Percentiles rank a stretch among this genome's conserved stretches.
phyloP scores from a whole-genome alignment of 768 basidiomycete genomes.

The Suillus lakei region DNA sequence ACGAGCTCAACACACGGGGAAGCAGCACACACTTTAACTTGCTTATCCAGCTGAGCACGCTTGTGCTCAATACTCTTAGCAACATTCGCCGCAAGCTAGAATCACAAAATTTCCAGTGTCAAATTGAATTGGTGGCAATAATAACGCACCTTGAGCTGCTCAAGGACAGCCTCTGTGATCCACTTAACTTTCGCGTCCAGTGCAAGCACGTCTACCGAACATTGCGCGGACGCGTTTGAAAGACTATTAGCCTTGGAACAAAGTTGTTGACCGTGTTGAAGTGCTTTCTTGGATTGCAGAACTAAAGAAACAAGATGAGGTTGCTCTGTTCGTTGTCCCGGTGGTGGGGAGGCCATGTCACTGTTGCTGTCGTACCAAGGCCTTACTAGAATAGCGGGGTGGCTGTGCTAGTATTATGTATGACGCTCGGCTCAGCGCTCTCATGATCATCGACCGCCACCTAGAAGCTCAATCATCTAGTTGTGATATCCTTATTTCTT shows the following conservation, averaged over 20 bases:
- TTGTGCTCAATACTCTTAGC: constrained; percentile 79
- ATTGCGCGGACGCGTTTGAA: constrained; percentile 68
- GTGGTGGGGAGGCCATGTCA: constrained; percentile 27
- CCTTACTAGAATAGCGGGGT: neutral
- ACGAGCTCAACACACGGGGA: neutral
- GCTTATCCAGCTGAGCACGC: constrained; percentile 59
- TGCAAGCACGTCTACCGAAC: constrained; percentile 72
- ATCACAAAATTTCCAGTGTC: neutral
- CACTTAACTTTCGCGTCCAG: constrained; percentile 82
- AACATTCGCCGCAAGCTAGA: constrained; percentile 70
- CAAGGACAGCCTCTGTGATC: constrained; percentile 73
- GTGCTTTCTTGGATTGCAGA: constrained; percentile 80
- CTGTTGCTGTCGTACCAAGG: neutral
- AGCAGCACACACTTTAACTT: constrained; percentile 57
- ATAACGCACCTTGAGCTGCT: constrained; percentile 70
- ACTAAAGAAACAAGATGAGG: constrained; percentile 78
- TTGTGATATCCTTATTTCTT: constrained; percentile 3
- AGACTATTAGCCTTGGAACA: constrained; percentile 69
- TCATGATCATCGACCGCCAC: neutral
- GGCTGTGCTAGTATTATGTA: constrained; percentile 10
- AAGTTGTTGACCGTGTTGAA: constrained; percentile 77
- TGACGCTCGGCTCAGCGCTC: neutral
- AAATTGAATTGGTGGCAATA: neutral
- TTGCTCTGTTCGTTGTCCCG: constrained; percentile 39
- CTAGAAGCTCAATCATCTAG: neutral